Percentiles rank a stretch among this genome's conserved stretches.
These are phyloP conservation scores for Lactarius sanguifluus DNA, from an alignment of 768 basidiomycete species.

Conservation along the genomic window DNA sequence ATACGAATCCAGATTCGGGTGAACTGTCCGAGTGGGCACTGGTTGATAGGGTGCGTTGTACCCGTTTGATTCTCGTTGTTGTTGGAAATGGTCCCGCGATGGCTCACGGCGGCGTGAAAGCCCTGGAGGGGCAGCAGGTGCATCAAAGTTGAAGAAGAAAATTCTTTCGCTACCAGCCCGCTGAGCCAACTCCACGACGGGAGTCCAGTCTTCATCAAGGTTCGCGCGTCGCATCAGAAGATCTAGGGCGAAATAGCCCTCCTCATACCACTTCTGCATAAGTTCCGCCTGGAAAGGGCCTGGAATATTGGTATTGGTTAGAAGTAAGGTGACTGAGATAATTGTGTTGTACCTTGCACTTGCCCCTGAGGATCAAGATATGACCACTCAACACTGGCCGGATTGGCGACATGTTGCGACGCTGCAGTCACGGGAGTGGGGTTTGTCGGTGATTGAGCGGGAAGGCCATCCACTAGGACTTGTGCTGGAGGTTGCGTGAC, in stretches of 20 bases:
- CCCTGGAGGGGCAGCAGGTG: constrained; percentile 52
- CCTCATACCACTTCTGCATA: constrained; percentile 95
- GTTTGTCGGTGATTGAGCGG: constrained; percentile 6
- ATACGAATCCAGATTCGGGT: constrained; percentile 66
- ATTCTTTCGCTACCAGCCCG: constrained; percentile 56
- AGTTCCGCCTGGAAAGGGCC: constrained; percentile 86
- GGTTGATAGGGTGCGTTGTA: constrained; percentile 65
- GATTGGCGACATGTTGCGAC: constrained; percentile 53
- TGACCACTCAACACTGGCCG: constrained; percentile 75
- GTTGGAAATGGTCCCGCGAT: constrained; percentile 45
- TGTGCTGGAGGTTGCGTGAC: constrained; percentile 3
- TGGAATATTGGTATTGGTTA: constrained; percentile 35
- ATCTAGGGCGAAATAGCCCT: constrained; percentile 82
- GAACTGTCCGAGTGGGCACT: constrained; percentile 58
- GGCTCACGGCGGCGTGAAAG: constrained; percentile 50
- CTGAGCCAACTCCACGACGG: constrained; percentile 58
- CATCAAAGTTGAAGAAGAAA: constrained; percentile 55
- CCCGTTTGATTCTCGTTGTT: constrained; percentile 39
- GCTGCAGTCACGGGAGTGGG: constrained; percentile 3
- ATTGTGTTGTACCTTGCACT: constrained; percentile 66
- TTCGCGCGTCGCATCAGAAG: constrained; percentile 83
- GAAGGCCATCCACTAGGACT: constrained; percentile 9
- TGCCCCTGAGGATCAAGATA: constrained; percentile 93
- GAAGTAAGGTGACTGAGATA: background rate
- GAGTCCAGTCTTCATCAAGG: constrained; percentile 64